These are phyloP conservation scores for Amylostereum chailletii DNA, from an alignment of 1,284 basidiomycete genomes.

Conservation along the genomic window DNA sequence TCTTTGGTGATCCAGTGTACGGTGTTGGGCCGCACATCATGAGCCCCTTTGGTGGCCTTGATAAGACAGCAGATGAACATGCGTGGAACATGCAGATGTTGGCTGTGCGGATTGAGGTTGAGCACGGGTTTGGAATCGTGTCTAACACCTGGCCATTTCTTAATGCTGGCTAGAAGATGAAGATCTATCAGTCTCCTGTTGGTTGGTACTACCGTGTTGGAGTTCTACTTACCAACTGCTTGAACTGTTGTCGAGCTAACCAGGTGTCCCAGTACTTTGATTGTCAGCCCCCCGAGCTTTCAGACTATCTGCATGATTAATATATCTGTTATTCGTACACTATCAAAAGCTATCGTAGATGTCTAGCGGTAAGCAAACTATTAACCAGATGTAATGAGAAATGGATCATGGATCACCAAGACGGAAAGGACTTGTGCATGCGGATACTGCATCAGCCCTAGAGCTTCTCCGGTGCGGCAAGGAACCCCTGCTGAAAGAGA, in stretches of 20 bases:
- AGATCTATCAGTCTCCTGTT: constrained; percentile 11
- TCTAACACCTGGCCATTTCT: constrained; percentile 11
- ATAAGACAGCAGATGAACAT: constrained; percentile 7
- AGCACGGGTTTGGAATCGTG: constrained; percentile 15
- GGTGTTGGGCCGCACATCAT: constrained; percentile 7
- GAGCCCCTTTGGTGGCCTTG: constrained; percentile 10
- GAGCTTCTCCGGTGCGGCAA: too few relatives aligned
- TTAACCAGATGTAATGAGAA: too few relatives aligned
- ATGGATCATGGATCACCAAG: too few relatives aligned
- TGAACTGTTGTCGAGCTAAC: constrained; percentile 14
- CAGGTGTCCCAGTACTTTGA: constrained; percentile 9
- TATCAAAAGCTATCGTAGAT: too few relatives aligned
- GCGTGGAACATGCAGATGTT: constrained; percentile 13
- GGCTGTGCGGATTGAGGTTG: constrained; percentile 12
- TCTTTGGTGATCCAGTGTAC: constrained; percentile 13
- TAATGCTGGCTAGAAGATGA: constrained; percentile 11
- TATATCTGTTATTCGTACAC: too few relatives aligned
- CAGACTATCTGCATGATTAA: constrained; percentile 7
- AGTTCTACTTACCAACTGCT: constrained; percentile 11
- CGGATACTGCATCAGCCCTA: too few relatives aligned
- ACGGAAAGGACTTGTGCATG: too few relatives aligned
- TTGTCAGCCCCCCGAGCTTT: constrained; percentile 3
- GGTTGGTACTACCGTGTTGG: constrained; percentile 14
- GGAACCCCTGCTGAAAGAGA: too few relatives aligned
- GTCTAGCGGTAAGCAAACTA: too few relatives aligned